Base-by-base conservation (phyloP, 1,284 basidiomycete genomes). In the Fomitiporia mediterranea region DNA sequence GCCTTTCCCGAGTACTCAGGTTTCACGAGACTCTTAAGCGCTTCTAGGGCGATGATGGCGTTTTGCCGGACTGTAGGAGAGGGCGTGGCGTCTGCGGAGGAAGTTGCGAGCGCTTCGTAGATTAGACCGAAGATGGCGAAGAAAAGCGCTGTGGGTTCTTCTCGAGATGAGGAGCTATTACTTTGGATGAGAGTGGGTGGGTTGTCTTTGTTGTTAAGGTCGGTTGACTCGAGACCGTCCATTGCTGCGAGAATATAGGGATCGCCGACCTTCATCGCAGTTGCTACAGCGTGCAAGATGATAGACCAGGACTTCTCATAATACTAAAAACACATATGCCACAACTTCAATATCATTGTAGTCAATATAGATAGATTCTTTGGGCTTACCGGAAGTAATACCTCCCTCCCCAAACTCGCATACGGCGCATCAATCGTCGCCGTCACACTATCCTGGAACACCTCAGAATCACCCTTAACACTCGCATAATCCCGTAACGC, bases 91-190 rank as follows among this genome's bases (percentile, higher is more conserved):
- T 86, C 78, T 34, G 84, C 71, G 0, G 86, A 81, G 1, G 86
- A 79, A 1, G 82, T 80, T 0, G 88, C 84, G 8, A 98, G 75
- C 0, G 91, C 84, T 68, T 99, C 96, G 62, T 92, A 98, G 0
- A 96, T 87, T 19, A 99, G 79, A 9, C 96, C 96, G 66, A 97
- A 98, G 9, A 98, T 69, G 13, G 93, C 80, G 70, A 87, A 94
- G 72, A 98, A 98, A 70, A 92, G 85, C 5, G 84, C 76, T 0
- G 84, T 79, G 0, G 94, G 92, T 58, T 94, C 91, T 21, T 82
- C 75, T 9, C 80, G 77, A 21, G 64, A 54, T n/a, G 66, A 51
- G n/a, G 63, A 63, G 25, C 70, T 72, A n/a, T n/a, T n/a, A n/a
- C n/a, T n/a, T 2, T 64, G 63, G 0, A 61, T 57, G 0, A 65